Percentiles rank a stretch among this genome's conserved stretches.
These are phyloP conservation scores for Curvularia spicifera DNA, from an alignment of 2,329 filamentous ascomycete genomes.

Conservation along the genomic window DNA sequence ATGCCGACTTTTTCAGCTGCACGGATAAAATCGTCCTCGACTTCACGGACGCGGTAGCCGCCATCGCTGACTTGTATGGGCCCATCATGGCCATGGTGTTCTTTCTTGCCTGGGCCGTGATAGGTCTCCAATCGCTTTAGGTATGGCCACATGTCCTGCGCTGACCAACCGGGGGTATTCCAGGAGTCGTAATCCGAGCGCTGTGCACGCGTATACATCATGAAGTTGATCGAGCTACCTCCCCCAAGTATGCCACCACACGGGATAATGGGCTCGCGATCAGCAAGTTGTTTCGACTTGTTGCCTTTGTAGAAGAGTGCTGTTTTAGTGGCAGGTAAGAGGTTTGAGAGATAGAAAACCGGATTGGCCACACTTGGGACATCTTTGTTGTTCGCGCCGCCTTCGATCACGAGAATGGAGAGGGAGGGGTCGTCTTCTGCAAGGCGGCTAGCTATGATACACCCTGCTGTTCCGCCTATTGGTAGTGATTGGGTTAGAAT, in stretches of 20 bases:
- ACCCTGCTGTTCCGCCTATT: constrained; percentile 49
- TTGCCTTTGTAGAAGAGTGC: constrained; percentile 61
- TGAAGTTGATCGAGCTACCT: constrained; percentile 55
- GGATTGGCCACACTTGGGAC: constrained; percentile 60
- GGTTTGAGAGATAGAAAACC: constrained; percentile 57
- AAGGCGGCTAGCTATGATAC: constrained; percentile 54
- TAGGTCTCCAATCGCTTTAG: constrained; percentile 67
- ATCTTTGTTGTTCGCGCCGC: constrained; percentile 61
- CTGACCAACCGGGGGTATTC: constrained; percentile 60
- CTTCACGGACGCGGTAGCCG: constrained; percentile 50
- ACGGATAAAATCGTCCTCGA: constrained; percentile 59
- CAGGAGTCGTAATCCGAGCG: constrained; percentile 60
- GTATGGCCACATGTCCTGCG: constrained; percentile 60
- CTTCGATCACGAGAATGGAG: constrained; percentile 58
- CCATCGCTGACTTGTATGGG: constrained; percentile 64
- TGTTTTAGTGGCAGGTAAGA: constrained; percentile 58
- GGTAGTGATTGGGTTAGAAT: not conserved
- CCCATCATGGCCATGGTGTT: constrained; percentile 61
- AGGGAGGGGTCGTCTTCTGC: constrained; percentile 48
- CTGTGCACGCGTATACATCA: constrained; percentile 56
- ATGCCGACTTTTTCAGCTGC: constrained; percentile 58
- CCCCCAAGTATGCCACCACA: constrained; percentile 65
- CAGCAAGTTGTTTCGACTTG: constrained; percentile 54
- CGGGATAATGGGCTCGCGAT: constrained; percentile 54
- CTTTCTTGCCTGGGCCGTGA: constrained; percentile 54